Base-by-base conservation (phyloP, 345 rosid species). In the Cochlearia excelsa region DNA sequence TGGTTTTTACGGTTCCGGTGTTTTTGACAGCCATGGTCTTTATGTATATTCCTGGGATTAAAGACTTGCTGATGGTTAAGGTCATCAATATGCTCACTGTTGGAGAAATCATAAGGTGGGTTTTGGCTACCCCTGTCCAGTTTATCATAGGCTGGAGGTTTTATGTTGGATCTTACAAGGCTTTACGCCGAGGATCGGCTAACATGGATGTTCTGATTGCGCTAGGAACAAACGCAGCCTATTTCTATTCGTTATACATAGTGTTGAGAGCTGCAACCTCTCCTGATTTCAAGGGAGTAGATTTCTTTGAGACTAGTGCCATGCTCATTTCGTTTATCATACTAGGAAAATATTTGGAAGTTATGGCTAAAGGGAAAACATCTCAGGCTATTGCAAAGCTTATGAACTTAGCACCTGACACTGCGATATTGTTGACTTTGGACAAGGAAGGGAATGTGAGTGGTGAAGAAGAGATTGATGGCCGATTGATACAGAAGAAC, bases 191-290 rank as follows among this genome's bases (percentile, higher is more conserved):
- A 10, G 86, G 95, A 47, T 92, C 96, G 1, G 89, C 95, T 33
- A 92, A 92, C 49, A 92, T 92, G 98, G 98, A 92, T 72, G 98
- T 92, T 58, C 59, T 92, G 81, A 88, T 92, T 4, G 88, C 87
- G 8, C 61, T 92, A 60, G 96, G 96, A 63, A 92, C 98, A 51
- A 92, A 92, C 72, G 82, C 90, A 31, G 95, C 98, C 27, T 92
- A 92, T 59, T 92, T 92, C 59, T 92, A 86, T 72, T 92, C 98
- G 0, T 77, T 81, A 6, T 92, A 92, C 67, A 73, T 84, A 0
- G 91, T 88, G 55, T 54, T 86, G 65, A 85, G 89, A 70, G 85
- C 99, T 57, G 86, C 96, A 28, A 76, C 79, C 1, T 81, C 91
- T 60, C 57, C 80, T 1, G 54, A 74, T 59, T 88, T 83, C 39